Evolutionary conservation across 345 rosid genomes (phyloP), one percentile per base, ranked within the genome.

Genomic region (Eucalyptus pauciflora): DNA sequence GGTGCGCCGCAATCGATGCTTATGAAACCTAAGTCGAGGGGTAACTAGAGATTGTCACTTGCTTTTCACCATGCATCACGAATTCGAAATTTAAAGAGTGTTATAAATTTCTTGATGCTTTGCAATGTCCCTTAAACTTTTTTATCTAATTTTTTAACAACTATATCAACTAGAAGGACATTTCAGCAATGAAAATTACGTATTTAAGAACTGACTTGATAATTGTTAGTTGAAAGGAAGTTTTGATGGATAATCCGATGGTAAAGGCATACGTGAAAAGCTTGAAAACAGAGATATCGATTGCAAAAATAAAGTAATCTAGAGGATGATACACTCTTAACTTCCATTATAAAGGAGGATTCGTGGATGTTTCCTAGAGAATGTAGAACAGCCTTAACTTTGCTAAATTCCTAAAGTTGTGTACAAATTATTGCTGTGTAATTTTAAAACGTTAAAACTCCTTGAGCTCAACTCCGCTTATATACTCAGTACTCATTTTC

Each of bases 1-100:
- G 86, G 89, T 24, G 54, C 88, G 4, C 93, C 92, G 5, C 91
- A 92, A 33, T 91, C 93, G 49, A 91, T 67, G 89, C 92, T 89
- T 49, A 91, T 87, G 89, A 86, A 92, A 45, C 88, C 90, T 89
- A 62, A n/a, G 7, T 29, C 8, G 4, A 62, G 31, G 33, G 14
- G 33, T 0, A 62, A 62, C n/a, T 2, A 29, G 37, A 62, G 18
- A 62, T 29, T 62, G 33, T 29, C 37, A 62, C 33, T 62, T 62
- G 5, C 33, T n/a, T n/a, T 62, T 62, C 17, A 29, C 71, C 1
- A 62, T 62, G 33, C 17, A 62, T 62, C 18, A 6, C 11, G 11
- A 56, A 58, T 58, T 58, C 6, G 3, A 24, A 8, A 24, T 58
- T 20, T 10, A 9, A 8, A 58, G 4, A 62, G 33, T 13, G 33